Evolutionary conservation across 345 rosid genomes (phyloP).

Genomic region (Rubroshorea leprosula): DNA sequence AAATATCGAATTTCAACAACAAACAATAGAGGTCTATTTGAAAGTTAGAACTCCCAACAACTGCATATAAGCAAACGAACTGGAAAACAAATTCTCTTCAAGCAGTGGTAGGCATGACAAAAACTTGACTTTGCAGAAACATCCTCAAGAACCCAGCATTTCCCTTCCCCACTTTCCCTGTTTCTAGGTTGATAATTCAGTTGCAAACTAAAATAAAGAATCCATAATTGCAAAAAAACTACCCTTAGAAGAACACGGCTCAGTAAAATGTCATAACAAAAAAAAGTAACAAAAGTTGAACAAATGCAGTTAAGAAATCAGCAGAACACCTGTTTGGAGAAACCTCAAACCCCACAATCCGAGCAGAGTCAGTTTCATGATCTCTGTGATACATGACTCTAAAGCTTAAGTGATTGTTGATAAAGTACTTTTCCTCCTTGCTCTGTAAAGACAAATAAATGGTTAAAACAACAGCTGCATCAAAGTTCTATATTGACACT

Average conservation of each 20-base stretch:
- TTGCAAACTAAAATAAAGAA: background rate
- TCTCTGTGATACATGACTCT: constrained; percentile 93
- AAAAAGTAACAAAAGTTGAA: background rate
- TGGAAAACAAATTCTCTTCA: background rate
- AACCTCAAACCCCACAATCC: constrained; percentile 98
- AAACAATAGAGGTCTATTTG: background rate
- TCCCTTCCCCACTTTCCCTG: background rate
- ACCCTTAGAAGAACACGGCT: background rate
- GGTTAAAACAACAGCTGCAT: constrained; percentile 5
- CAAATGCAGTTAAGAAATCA: constrained; percentile 6
- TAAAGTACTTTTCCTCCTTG: constrained; percentile 92
- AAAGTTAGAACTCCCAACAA: background rate
- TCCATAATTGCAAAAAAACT: background rate
- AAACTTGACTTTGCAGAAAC: background rate
- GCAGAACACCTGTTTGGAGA: constrained; percentile 68
- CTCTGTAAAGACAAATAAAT: constrained; percentile 47
- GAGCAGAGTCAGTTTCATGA: constrained; percentile 67
- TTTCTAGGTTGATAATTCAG: background rate
- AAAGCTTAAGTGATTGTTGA: constrained; percentile 91
- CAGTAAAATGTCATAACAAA: background rate
- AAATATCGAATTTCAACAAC: background rate
- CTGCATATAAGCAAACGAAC: background rate
- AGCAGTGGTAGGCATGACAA: background rate
- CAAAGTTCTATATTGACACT: constrained; percentile 7
- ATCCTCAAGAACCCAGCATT: background rate